Base-by-base conservation (phyloP, 179 eudicot genomes). In the Beta corolliflora region DNA sequence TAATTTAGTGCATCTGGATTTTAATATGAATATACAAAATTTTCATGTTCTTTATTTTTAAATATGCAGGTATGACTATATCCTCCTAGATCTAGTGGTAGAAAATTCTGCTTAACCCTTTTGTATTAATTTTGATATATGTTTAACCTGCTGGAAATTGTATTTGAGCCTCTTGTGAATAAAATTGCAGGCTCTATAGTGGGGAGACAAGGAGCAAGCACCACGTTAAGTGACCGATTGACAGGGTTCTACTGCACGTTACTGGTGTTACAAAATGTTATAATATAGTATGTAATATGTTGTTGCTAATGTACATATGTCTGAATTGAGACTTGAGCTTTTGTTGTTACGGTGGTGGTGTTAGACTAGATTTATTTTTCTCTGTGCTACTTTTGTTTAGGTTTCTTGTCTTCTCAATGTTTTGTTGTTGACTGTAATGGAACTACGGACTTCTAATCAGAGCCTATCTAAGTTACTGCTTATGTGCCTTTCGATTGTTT, bases 181-280 rank as follows among this genome's bases (percentile, higher is more conserved):
- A 4, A 55, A 15, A 36, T 56, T 0, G 50, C 90, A 94, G 98
- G 98, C 92, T 94, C 75, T 92, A 94, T 89, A 94, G 94, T 77
- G 91, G 84, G 53, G 98, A 94, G 13, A 88, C 92, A 0, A 89
- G 88, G 90, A 91, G 95, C 95, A 87, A 84, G 84, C 91, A 90
- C 74, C 91, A 90, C 71, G 76, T 81, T 12, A 89, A 11, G 25
- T 55, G 74, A 81, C 50, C 73, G 11, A 25, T 18, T 21, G 52
- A 55, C 13, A 48, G 71, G 7, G 58, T 56, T 79, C 23, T 21
- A 67, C 56, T 53, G 58, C 21, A 36, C 66, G 15, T 23, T 8
- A 8, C 12, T 52, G 3, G 16, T 21, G 67, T 21, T 2, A 63
- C 8, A 5, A 23, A 12, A 3, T 7, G 8, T 10, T n/a, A 8